Conservation (phyloP, 805 yeast species). For the Zygosaccharomyces bailii region DNA sequence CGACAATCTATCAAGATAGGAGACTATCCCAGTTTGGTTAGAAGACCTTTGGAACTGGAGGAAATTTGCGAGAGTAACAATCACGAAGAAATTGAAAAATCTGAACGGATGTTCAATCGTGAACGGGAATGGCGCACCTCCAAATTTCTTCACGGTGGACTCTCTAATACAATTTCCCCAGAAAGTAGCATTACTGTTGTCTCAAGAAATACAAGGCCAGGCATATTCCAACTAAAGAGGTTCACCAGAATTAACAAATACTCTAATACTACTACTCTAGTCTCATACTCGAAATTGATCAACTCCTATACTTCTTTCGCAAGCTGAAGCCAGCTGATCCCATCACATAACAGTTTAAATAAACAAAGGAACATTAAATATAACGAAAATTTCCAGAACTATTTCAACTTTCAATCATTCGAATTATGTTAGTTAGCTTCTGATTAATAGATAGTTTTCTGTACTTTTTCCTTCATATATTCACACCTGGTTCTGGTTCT, state of each 20-base stretch:
- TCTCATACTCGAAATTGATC: constrained; percentile 11
- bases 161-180: background rate
- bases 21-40: constrained; percentile 19
- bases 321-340: background rate
- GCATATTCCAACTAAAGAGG: constrained; percentile 1
- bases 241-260: constrained; percentile 7
- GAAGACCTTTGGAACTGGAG: background rate
- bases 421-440: too few species aligned
- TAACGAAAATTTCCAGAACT: constrained; percentile 1
- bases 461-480: constrained; percentile 9
- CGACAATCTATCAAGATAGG: constrained; percentile 20
- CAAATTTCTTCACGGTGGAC: background rate
- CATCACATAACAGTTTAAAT: background rate
- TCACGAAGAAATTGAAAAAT: background rate
- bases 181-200: background rate
- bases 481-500: constrained; percentile 41
- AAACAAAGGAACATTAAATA: background rate
- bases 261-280: constrained; percentile 2
- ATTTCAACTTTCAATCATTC: too few species aligned
- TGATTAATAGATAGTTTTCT: too few species aligned
- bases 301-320: background rate
- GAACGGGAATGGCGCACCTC: background rate
- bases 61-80: constrained; percentile 5
- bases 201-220: background rate
- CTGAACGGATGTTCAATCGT: background rate